Percentiles rank a stretch among this genome's conserved stretches.
Evolutionary conservation across 768 basidiomycete species (phyloP).

Genomic region (Floccularia luteovirens): DNA sequence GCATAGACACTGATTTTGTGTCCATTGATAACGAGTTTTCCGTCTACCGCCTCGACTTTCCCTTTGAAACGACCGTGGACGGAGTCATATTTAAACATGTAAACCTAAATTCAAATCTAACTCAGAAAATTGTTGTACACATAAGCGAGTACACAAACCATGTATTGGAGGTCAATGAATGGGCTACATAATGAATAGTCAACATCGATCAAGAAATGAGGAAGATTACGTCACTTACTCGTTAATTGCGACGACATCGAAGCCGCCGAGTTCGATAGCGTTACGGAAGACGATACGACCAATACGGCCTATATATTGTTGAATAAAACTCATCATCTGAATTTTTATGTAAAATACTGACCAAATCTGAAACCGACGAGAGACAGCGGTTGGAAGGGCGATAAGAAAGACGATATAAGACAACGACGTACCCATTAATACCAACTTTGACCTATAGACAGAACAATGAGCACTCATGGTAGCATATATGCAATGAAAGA

Average conservation of each 20-base stretch:
- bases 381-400: background rate
- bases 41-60: conserved; percentile 70
- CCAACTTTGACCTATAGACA: conserved; percentile 85
- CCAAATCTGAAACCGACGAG: conserved; percentile 63
- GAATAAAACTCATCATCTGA: conserved; percentile 2
- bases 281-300: conserved; percentile 98
- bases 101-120: conserved; percentile 47
- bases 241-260: conserved; percentile 91
- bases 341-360: conserved; percentile 24
- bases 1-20: conserved; percentile 70
- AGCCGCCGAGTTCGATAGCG: conserved; percentile 66
- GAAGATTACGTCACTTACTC: conserved; percentile 48
- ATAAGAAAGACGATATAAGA: conserved; percentile 2
- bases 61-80: conserved; percentile 93
- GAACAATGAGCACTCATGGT: too few species aligned
- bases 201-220: background rate
- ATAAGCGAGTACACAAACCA: conserved; percentile 46
- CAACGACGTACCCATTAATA: conserved; percentile 79
- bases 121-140: background rate
- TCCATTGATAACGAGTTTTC: conserved; percentile 84
- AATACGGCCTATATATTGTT: conserved; percentile 75
- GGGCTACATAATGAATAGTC: conserved; percentile 44
- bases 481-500: too few species aligned
- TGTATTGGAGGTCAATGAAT: conserved; percentile 96
- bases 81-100: conserved; percentile 98